phyloP scores from a whole-genome alignment of 2,329 filamentous ascomycete genomes.

The Fusarium siculi region DNA sequence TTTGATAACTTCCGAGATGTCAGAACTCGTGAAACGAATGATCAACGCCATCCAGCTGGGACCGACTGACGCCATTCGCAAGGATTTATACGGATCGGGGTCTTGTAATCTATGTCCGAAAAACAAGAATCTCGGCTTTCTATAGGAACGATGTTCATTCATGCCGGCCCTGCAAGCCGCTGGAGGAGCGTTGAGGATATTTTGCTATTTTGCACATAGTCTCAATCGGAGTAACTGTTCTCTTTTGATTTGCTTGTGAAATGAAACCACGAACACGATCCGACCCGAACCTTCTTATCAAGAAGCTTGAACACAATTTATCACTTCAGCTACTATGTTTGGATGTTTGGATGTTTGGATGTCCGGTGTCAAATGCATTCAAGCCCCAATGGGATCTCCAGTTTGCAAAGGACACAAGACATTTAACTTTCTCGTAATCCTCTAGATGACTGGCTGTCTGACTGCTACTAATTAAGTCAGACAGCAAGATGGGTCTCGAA shows the following conservation, averaged over 20 bases:
- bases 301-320: background rate
- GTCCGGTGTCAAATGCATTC: background rate
- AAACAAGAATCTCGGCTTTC: background rate
- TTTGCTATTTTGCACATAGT: background rate
- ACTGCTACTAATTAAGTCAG: background rate
- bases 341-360: background rate
- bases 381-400: background rate
- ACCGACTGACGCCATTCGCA: conserved; percentile 29
- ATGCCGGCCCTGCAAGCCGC: background rate
- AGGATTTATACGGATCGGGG: background rate
- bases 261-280: background rate
- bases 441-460: background rate
- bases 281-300: background rate
- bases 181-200: background rate
- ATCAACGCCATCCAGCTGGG: conserved; percentile 9
- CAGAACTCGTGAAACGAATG: conserved; percentile 6
- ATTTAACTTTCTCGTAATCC: background rate
- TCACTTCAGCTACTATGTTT: background rate
- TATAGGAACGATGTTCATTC: background rate
- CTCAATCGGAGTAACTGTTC: background rate
- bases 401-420: background rate
- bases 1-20: background rate
- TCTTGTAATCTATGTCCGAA: background rate
- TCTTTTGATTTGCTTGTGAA: background rate
- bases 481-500: background rate